phyloP scores from a whole-genome alignment of 2,329 filamentous ascomycete species.

The Neopestalotiopsis sp. region DNA sequence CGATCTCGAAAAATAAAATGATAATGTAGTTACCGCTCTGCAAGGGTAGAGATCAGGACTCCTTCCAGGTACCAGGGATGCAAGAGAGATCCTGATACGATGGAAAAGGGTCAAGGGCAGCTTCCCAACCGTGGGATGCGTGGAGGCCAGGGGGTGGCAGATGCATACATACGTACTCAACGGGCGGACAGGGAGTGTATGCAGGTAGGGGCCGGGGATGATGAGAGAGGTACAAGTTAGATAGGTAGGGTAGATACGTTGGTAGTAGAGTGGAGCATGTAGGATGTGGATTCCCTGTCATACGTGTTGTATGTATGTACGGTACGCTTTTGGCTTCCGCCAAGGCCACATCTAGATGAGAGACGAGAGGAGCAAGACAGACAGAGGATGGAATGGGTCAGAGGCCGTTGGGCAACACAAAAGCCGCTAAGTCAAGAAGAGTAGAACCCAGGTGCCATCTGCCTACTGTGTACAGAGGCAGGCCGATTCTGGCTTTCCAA shows the following conservation, averaged over 20 bases:
- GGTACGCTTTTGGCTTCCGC: slow-evolving; percentile 21
- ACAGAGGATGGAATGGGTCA: not conserved
- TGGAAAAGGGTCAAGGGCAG: not conserved
- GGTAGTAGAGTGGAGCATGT: not conserved
- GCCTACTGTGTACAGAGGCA: not conserved
- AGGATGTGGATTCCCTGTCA: slow-evolving; percentile 1
- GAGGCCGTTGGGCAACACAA: not conserved
- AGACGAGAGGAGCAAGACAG: slow-evolving; percentile 20
- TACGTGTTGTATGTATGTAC: slow-evolving; percentile 23
- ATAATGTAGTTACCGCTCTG: not conserved
- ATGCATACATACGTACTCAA: not conserved
- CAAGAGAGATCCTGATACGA: slow-evolving; percentile 2
- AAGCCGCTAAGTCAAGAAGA: slow-evolving; percentile 2
- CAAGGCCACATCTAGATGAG: slow-evolving; percentile 12
- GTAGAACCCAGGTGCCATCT: not conserved
- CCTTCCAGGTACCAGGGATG: not conserved
- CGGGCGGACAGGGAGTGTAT: not conserved
- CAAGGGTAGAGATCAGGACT: not conserved
- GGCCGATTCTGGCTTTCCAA: not conserved
- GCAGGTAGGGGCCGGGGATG: not conserved
- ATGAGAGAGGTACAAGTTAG: not conserved
- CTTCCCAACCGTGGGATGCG: not conserved
- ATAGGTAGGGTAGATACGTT: not conserved
- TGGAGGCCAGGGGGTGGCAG: not conserved
- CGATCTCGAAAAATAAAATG: not conserved